A percentile compares a stretch with the other conserved stretches of the same genome.
Conservation (phyloP, 2,329 filamentous ascomycete species). For the Fusarium tjaetaba region DNA sequence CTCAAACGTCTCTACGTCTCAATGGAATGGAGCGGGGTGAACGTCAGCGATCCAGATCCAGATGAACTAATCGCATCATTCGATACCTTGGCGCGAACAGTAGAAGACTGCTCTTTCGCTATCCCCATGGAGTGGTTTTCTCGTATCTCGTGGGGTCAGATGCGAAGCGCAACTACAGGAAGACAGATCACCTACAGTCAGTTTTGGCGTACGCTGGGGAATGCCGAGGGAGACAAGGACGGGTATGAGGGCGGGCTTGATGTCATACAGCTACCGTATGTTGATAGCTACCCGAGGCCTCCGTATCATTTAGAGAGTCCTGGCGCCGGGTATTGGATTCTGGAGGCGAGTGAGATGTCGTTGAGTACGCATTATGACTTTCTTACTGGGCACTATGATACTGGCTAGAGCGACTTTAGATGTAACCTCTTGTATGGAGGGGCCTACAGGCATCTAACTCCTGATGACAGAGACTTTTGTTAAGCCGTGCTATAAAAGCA, state of each 20-base stretch:
- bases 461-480: not conserved
- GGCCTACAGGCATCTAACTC: rapidly evolving
- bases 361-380: not conserved
- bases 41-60: not conserved
- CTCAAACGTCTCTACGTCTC: not conserved
- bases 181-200: not conserved
- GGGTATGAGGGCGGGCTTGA: not conserved
- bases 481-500: too few relatives aligned
- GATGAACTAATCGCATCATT: not conserved
- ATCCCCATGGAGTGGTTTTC: not conserved
- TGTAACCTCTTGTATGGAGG: not conserved
- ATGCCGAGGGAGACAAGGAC: too few relatives aligned
- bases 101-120: not conserved
- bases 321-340: conserved; percentile 1
- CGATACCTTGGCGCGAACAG: not conserved
- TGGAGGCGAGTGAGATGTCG: not conserved
- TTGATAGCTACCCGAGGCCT: conserved; percentile 2
- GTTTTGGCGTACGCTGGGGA: not conserved
- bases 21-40: not conserved
- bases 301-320: not conserved
- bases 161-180: not conserved
- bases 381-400: not conserved
- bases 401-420: too few relatives aligned
- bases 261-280: not conserved
- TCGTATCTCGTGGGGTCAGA: not conserved